Conservation (phyloP, 1,284 basidiomycete genomes). For the Ceratobasidium sp. region DNA sequence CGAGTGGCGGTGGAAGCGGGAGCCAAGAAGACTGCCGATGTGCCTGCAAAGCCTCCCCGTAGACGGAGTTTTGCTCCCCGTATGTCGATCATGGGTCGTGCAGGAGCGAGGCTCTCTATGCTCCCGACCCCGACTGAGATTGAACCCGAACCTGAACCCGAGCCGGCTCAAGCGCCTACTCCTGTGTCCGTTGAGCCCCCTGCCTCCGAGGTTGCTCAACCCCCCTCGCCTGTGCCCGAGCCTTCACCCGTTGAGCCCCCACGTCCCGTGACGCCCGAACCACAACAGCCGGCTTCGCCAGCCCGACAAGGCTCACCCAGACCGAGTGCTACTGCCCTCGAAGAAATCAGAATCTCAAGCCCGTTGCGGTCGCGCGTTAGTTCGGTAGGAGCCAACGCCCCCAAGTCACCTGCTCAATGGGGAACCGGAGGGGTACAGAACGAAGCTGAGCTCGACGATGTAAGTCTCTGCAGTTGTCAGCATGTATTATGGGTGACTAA, state of each 20-base stretch:
- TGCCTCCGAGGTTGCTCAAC: not conserved
- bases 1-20: slow-evolving; percentile 1
- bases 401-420: slow-evolving; percentile 34
- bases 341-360: slow-evolving; percentile 24
- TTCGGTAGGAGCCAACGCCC: not conserved
- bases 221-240: not conserved
- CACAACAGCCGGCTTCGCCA: slow-evolving; percentile 6
- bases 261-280: slow-evolving; percentile 1
- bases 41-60: slow-evolving; percentile 31
- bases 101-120: no score
- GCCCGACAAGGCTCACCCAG: slow-evolving; percentile 7
- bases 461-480: not conserved
- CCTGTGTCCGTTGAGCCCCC: not conserved
- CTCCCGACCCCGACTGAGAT: no score
- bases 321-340: slow-evolving; percentile 10
- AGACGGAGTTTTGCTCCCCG: slow-evolving; percentile 28
- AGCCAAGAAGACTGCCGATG: slow-evolving; percentile 1
- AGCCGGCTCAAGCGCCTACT: not conserved
- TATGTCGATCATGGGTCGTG: slow-evolving; percentile 9
- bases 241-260: not conserved
- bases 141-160: not conserved
- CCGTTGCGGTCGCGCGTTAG: slow-evolving; percentile 27
- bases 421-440: slow-evolving; percentile 8
- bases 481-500: not conserved
- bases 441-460: slow-evolving; percentile 28